Evolutionary conservation across 495 filamentous ascomycete genomes (phyloP).

Genomic region (Aspergillus saccharolyticus): DNA sequence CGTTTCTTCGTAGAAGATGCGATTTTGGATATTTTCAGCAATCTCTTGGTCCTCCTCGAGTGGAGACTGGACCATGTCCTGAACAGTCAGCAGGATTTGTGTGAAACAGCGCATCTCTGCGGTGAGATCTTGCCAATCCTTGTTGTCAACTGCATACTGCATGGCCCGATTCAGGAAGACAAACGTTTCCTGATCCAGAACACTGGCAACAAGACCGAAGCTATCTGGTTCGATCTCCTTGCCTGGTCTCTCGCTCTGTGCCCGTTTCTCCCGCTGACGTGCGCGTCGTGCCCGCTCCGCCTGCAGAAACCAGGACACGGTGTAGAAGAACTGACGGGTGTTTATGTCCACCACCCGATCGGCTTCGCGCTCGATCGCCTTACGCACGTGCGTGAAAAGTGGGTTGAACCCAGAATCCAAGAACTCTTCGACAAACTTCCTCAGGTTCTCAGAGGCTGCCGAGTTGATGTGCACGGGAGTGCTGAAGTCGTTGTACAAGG

Average conservation of each 20-base stretch:
- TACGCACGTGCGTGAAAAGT: conserved; percentile 78
- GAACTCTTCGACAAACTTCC: conserved; percentile 86
- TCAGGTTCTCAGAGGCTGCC: conserved; percentile 64
- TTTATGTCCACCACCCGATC: conserved; percentile 74
- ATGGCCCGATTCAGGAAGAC: conserved; percentile 79
- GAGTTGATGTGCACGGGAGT: conserved; percentile 61
- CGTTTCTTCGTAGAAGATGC: conserved; percentile 96
- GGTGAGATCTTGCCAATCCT: conserved; percentile 80
- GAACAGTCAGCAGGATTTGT: conserved; percentile 76
- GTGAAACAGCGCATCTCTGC: conserved; percentile 86
- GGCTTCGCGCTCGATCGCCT: conserved; percentile 85
- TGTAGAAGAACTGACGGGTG: conserved; percentile 80
- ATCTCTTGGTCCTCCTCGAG: conserved; percentile 96
- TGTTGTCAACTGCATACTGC: conserved; percentile 71
- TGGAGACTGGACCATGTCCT: conserved; percentile 82
- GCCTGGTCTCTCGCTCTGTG: conserved; percentile 29
- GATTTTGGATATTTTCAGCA: conserved; percentile 92
- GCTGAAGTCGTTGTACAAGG: conserved; percentile 67
- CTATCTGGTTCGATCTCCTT: conserved; percentile 61
- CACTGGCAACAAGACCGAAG: conserved; percentile 80
- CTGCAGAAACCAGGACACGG: conserved; percentile 89
- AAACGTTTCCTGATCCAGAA: conserved; percentile 89
- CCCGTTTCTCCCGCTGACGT: conserved; percentile 40
- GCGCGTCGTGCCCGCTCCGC: conserved; percentile 76
- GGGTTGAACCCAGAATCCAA: conserved; percentile 95